Base-by-base conservation (phyloP, 164 flowering plant genomes). In the Piper longum region DNA sequence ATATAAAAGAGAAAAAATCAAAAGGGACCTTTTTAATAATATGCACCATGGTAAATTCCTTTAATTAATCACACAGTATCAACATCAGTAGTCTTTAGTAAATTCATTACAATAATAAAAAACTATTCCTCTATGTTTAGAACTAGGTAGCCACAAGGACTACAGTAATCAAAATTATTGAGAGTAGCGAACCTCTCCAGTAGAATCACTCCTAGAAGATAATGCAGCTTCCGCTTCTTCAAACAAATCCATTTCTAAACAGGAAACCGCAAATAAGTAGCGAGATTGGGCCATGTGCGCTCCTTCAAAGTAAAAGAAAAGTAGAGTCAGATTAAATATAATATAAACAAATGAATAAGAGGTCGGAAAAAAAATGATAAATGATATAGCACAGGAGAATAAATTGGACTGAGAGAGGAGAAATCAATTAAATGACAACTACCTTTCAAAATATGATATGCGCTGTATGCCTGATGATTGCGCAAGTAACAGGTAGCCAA, bases 231-330 rank as follows among this genome's bases (percentile, higher is more conserved):
- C 99, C 63, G 97, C 97, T 79, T 95, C 99, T 48, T 61, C 75
- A 61, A 91, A 84, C 73, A 91, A 87, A 79, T 95, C 88, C 97
- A 95, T 83, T 79, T 87, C 85, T 78, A 85, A 87, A 95, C 97
- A 95, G 74, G 99, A 81, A 64, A 85, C 60, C 64, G 99, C 99
- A 85, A 91, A 91, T 83, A 95, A 86, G 85, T 95, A 95, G 77
- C 96, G 89, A 75, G 91, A 91, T 75, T 83, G 97, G 71, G 95
- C 79, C 91, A 82, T 78, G 70, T 81, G 79, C 64, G 85, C 75
- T 70, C 99, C 99, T 95, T 78, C 82, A 83, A 4, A 65, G 58
- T n/a, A 64, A 65, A 5, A 63, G 51, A 54, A 67, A 59, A 62
- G 44, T 54, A 62, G 42, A 41, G 62, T 56, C 59, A 72, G 60